Base-by-base conservation (phyloP, 768 basidiomycete species). In the Mycena latifolia region DNA sequence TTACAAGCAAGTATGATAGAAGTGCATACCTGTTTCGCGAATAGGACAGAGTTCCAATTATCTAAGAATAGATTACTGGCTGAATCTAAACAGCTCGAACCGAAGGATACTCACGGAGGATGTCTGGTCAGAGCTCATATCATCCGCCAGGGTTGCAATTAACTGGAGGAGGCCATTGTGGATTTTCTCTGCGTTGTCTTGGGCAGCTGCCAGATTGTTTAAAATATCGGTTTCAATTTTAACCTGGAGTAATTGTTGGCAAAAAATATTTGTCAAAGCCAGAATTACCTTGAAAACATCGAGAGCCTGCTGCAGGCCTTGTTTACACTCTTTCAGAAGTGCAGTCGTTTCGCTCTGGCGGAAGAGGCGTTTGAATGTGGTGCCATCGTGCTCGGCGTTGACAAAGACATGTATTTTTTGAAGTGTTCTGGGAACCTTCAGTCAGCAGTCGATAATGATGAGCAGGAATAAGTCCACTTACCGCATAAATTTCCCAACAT, bases 241-340 rank as follows among this genome's bases (percentile, higher is more conserved):
- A 18, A 60, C 18, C 58, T 60, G n/a, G 5, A 22, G 11, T 1
- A 39, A 4, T 6, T 41, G 22, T 50, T n/a, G n/a, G n/a, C 17
- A 61, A 20, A 35, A 17, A 12, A 25, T 24, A 12, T 24, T 10
- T 37, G 37, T 53, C n/a, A 9, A 53, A 20, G 22, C 18, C 33
- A 20, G 8, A 35, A 22, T n/a, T 47, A 62, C 63, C 55, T 58
- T 39, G 31, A 64, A 64, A 17, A 33, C 31, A 1, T 47, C 55
- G 1, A 45, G 6, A 10, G 55, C 35, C 5, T 53, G 27, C 15
- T 57, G 25, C 15, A 64, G 27, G 15, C 25, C 63, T 3, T 47
- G n/a, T 0, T 22, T 45, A 18, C 63, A 64, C 11, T 50, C 48
- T 29, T 58, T 64, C 9, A 64, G 47, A 20, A 57, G 46, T 20